Base-by-base conservation (phyloP, 164 flowering plant species). In the Amborella trichopoda region DNA sequence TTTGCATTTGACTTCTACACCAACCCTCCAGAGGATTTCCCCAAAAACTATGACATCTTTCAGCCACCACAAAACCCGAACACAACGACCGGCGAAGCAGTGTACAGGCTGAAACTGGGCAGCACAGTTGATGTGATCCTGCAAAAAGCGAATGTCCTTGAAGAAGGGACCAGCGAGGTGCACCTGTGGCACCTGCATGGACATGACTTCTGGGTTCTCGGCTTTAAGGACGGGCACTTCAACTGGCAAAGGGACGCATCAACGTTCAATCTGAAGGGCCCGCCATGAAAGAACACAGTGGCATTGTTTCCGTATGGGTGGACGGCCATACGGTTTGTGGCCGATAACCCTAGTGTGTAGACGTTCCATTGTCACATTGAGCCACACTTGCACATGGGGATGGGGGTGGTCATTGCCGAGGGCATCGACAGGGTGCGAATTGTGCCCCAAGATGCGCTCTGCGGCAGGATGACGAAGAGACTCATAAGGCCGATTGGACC, bases 171-270 rank as follows among this genome's bases (percentile, higher is more conserved):
- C 0, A 90, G 98, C 46, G 96, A 90, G 41, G 69, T 75, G 2
- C 98, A 90, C 56, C 96, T 96, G 1, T 90, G 96, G 96, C 98
- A 90, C 28, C 55, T 90, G 56, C 98, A 86, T 26, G 98, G 98
- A 17, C 97, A 90, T 52, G 83, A 90, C 49, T 86, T 90, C 23
- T 90, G 95, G 95, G 89, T 90, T 28, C 44, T 90, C 62, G 96
- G 94, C 1, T 80, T 77, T 22, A 96, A 94, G 18, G 86, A 81
- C 28, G 98, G 96, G 28, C 75, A 51, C 63, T 90, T 79, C 26
- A 26, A 18, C 5, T 55, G 49, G 6, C 11, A 44, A 14, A 58
- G 21, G 23, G 78, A 80, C 26, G 74, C 33, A 42, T 60, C 45
- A 56, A 58, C 22, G 5, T 55, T 75, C 6, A 86, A 86, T 38